Percentiles rank a stretch among this genome's conserved stretches.
Conservation (phyloP, 148 eudicot genomes). For the Vaccinium darrowii region DNA sequence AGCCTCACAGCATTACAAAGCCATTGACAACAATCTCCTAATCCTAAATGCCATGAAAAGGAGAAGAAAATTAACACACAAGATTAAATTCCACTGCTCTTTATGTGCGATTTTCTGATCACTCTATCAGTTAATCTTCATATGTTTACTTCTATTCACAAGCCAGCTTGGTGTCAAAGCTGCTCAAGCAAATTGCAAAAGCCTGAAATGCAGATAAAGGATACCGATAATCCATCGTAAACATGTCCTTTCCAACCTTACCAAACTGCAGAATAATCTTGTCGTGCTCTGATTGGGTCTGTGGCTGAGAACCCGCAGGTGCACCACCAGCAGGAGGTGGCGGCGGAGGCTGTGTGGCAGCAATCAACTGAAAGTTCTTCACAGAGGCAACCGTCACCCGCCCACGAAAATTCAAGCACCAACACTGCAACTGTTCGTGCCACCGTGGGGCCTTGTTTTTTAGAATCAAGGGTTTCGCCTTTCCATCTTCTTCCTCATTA, state of each 20-base stretch:
- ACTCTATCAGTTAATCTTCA: background rate
- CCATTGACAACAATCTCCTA: slow-evolving; percentile 21
- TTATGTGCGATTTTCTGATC: background rate
- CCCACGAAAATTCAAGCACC: slow-evolving; percentile 33
- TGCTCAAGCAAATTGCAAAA: slow-evolving; percentile 63
- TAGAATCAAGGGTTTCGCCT: slow-evolving; percentile 27
- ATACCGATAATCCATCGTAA: slow-evolving; percentile 40
- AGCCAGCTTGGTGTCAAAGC: slow-evolving; percentile 72
- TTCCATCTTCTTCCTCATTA: slow-evolving; percentile 23
- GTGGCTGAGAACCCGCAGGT: slow-evolving; percentile 27
- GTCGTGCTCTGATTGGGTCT: slow-evolving; percentile 39
- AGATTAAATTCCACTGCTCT: background rate
- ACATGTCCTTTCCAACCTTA: slow-evolving; percentile 51
- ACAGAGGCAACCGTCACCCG: slow-evolving; percentile 34
- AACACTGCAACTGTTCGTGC: slow-evolving; percentile 36
- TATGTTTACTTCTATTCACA: slow-evolving; percentile 43
- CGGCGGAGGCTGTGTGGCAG: slow-evolving; percentile 10
- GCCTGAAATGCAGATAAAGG: slow-evolving; percentile 66
- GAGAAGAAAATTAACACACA: background rate
- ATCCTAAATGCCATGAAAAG: background rate
- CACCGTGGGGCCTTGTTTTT: slow-evolving; percentile 34
- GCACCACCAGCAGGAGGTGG: background rate
- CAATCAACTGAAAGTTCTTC: slow-evolving; percentile 33
- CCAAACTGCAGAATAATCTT: slow-evolving; percentile 44
- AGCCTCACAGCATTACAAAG: slow-evolving; percentile 11